Evolutionary conservation across 2,329 filamentous ascomycete species (phyloP).

Genomic region (Bipolaris cookei): DNA sequence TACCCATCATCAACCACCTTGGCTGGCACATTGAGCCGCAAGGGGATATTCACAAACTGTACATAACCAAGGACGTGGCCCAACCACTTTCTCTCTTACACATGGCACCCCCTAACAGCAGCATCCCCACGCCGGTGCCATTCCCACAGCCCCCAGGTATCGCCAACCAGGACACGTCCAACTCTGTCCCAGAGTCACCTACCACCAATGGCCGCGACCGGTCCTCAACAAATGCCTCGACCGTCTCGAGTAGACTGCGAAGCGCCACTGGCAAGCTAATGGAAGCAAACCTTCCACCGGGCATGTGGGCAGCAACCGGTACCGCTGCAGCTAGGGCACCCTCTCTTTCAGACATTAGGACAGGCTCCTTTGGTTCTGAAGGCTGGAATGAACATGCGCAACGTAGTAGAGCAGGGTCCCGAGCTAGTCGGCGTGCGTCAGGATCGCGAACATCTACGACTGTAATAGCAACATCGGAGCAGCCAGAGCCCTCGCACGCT

Average conservation of each 20-base stretch:
- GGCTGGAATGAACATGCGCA: slow-evolving; percentile 45
- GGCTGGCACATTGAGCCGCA: slow-evolving; percentile 16
- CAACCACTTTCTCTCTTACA: not conserved
- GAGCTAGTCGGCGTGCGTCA: slow-evolving; percentile 34
- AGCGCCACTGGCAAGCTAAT: slow-evolving; percentile 48
- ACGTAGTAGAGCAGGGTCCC: slow-evolving; percentile 33
- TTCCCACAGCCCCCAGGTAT: slow-evolving; percentile 34
- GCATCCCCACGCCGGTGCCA: slow-evolving; percentile 34
- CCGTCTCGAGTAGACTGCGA: slow-evolving; percentile 41
- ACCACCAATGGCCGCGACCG: slow-evolving; percentile 25
- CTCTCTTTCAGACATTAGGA: slow-evolving; percentile 52
- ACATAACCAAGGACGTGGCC: slow-evolving; percentile 9
- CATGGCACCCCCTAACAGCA: slow-evolving; percentile 33
- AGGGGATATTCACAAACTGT: slow-evolving; percentile 4
- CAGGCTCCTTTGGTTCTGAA: slow-evolving; percentile 42
- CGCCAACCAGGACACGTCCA: slow-evolving; percentile 18
- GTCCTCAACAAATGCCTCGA: slow-evolving; percentile 44
- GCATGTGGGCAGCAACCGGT: slow-evolving; percentile 56
- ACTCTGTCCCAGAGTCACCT: slow-evolving; percentile 21
- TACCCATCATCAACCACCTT: slow-evolving; percentile 21
- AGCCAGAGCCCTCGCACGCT: slow-evolving; percentile 5
- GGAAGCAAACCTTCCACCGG: slow-evolving; percentile 48
- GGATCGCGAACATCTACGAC: slow-evolving; percentile 14
- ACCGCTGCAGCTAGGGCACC: slow-evolving; percentile 51
- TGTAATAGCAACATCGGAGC: slow-evolving; percentile 19